These are phyloP conservation scores for Thermomyces lanuginosus DNA, from an alignment of 2,329 filamentous ascomycete species.

Conservation along the genomic window DNA sequence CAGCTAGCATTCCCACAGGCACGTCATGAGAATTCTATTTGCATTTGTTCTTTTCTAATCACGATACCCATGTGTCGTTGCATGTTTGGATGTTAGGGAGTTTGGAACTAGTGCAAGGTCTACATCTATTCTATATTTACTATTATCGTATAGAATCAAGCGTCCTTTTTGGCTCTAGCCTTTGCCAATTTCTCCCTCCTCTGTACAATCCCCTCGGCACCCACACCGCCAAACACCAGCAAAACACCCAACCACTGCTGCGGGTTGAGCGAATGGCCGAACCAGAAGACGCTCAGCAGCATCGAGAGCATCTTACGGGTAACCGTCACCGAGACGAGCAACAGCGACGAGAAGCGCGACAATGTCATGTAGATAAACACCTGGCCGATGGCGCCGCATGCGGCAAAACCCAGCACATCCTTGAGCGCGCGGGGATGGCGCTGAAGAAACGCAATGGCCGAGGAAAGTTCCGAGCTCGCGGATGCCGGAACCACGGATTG, in stretches of 20 bases:
- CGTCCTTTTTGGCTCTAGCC: constrained; percentile 42
- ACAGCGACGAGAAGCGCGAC: constrained; percentile 74
- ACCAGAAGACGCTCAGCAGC: constrained; percentile 88
- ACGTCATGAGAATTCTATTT: no score
- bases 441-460: constrained; percentile 66
- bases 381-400: constrained; percentile 82
- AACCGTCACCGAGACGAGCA: constrained; percentile 91
- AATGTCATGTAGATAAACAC: constrained; percentile 97
- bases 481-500: constrained; percentile 36
- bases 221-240: constrained; percentile 88
- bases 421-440: constrained; percentile 67
- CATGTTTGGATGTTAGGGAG: no score
- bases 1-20: no score
- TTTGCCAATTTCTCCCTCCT: constrained; percentile 71
- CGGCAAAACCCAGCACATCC: constrained; percentile 78
- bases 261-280: constrained; percentile 68
- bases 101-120: no score
- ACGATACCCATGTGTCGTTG: no score
- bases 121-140: no score
- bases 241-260: constrained; percentile 91
- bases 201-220: constrained; percentile 70
- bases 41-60: no score
- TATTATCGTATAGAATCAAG: no score
- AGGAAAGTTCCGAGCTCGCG: constrained; percentile 56
- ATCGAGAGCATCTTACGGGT: constrained; percentile 99